Base-by-base conservation (phyloP, 192 early-diverging fungal genomes). In the Linnemannia zychae region DNA sequence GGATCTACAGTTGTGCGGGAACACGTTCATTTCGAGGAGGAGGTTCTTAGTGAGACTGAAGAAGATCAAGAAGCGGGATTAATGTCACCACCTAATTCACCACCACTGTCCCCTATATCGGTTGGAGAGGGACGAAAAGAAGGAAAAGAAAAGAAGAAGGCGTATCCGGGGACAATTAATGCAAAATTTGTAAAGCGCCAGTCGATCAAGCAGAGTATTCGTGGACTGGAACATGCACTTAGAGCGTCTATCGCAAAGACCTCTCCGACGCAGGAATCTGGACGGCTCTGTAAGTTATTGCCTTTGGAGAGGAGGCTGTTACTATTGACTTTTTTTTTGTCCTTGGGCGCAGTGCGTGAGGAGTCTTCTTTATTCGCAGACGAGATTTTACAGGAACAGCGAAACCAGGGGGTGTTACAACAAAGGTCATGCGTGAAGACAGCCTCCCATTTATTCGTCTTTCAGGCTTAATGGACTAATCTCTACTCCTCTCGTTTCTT, bases 121-220 rank as follows among this genome's bases (percentile, higher is more conserved):
- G 57, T 24, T 7, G 52, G n/a, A 28, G 52, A 7, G 47, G 47
- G 6, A 0, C n/a, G n/a, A n/a, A 20, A 52, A 52, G 16, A 22
- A 7, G 22, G n/a, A 7, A n/a, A 63, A 0, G 28, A 3, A 4
- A 38, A 13, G 20, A 3, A 67, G 36, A n/a, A 71, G 28, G 17
- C 17, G 31, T 85, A 85, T 47, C 83, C 77, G 38, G 50, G 46
- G 3, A 85, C 83, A 13, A 85, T 85, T 34, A 76, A 85, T 38
- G 77, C 77, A 24, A 79, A 76, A 33, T 79, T 79, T 72, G 83
- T 85, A 2, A 76, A 76, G 37, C 74, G 76, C n/a, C 83, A 85
- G n/a, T 76, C 83, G 2, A 4, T 72, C 0, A 22, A 44, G 31
- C 72, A 85, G 22, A 85, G 76, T 33, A 2, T 85, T 1, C 60